These are phyloP conservation scores for Phytophthora tentaculata DNA, from an alignment of 352 stramenopile species.

Conservation along the genomic window DNA sequence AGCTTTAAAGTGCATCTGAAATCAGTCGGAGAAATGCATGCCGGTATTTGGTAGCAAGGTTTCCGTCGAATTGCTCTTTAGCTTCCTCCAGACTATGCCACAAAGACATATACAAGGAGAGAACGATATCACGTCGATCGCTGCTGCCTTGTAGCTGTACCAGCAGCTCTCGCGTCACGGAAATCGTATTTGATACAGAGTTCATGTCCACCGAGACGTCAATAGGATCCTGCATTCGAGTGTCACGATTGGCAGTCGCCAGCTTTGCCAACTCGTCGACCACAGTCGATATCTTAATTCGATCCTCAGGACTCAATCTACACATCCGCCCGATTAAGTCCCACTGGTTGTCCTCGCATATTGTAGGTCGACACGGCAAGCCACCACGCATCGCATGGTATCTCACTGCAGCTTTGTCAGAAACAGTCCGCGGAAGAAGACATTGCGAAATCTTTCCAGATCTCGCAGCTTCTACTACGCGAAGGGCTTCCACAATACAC, in stretches of 20 bases:
- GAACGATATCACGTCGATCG: too few relatives aligned
- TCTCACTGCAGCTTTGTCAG: background rate
- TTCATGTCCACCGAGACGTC: background rate
- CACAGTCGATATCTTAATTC: slow-evolving; percentile 19
- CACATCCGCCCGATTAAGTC: slow-evolving; percentile 14
- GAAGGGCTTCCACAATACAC: slow-evolving; percentile 18
- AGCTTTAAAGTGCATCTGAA: slow-evolving; percentile 3
- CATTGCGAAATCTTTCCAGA: background rate
- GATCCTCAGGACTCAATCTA: background rate
- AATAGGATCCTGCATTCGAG: background rate
- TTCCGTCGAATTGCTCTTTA: too few relatives aligned
- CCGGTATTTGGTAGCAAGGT: background rate
- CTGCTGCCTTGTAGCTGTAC: too few relatives aligned
- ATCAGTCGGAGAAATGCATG: slow-evolving; percentile 2
- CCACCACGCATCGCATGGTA: background rate
- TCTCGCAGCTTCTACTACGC: slow-evolving; percentile 9
- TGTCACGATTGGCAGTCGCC: background rate
- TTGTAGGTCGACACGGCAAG: background rate
- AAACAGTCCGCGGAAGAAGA: slow-evolving; percentile 4
- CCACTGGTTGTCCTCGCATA: slow-evolving; percentile 1
- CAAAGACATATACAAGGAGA: too few relatives aligned
- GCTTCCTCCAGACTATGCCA: too few relatives aligned
- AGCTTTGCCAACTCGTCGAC: slow-evolving; percentile 6
- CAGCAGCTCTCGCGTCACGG: background rate
- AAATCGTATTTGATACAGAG: too few relatives aligned